These are phyloP conservation scores for Exophiala xenobiotica DNA, from an alignment of 2,329 filamentous ascomycete species.

Conservation along the genomic window DNA sequence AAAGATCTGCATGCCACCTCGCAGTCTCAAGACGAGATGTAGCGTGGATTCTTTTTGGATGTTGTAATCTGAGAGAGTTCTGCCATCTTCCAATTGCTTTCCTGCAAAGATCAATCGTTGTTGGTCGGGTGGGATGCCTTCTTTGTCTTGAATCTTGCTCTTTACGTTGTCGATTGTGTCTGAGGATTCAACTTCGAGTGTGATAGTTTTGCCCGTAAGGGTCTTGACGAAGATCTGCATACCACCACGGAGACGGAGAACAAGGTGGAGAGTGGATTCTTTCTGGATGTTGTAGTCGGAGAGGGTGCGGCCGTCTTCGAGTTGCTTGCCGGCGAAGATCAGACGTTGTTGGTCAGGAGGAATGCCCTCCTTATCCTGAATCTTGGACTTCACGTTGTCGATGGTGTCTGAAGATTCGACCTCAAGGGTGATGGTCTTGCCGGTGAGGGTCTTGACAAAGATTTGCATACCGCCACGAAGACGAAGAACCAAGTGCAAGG, in stretches of 20 bases:
- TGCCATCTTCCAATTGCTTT: constrained; percentile 90
- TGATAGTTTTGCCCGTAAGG: constrained; percentile 84
- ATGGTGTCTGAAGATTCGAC: constrained; percentile 79
- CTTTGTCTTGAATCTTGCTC: constrained; percentile 77
- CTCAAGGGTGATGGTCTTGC: constrained; percentile 66
- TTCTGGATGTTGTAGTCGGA: constrained; percentile 96
- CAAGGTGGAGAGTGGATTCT: constrained; percentile 80
- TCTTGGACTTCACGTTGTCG: constrained; percentile 96
- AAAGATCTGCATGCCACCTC: constrained; percentile 82
- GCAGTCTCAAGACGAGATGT: constrained; percentile 75
- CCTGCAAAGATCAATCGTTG: constrained; percentile 91
- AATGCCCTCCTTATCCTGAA: constrained; percentile 96
- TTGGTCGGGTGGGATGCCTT: constrained; percentile 90
- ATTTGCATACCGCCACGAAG: constrained; percentile 57
- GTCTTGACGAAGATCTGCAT: constrained; percentile 61
- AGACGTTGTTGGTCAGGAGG: constrained; percentile 93
- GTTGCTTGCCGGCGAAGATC: constrained; percentile 94
- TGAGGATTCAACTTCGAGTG: constrained; percentile 81
- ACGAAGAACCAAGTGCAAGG: constrained; percentile 72
- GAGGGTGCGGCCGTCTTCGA: constrained; percentile 89
- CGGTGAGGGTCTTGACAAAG: constrained; percentile 60
- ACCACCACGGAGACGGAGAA: constrained; percentile 83
- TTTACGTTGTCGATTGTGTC: constrained; percentile 96
- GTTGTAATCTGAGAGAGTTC: constrained; percentile 91
- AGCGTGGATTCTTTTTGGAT: constrained; percentile 90